phyloP scores from a whole-genome alignment of 2,329 filamentous ascomycete genomes.

The Diaporthe sp. region DNA sequence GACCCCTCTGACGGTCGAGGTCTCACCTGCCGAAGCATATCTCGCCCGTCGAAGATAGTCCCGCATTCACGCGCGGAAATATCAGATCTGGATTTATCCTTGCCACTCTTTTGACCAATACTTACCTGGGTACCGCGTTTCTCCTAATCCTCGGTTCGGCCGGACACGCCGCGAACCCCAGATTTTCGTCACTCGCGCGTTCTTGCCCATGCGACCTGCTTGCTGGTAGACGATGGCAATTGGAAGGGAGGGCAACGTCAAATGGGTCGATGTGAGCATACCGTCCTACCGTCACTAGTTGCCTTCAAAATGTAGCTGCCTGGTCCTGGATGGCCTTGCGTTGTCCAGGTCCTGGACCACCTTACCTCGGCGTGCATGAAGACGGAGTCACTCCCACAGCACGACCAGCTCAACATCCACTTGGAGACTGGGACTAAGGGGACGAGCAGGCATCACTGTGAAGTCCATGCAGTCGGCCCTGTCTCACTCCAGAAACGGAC shows the following conservation, averaged over 20 bases:
- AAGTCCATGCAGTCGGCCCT: neutral
- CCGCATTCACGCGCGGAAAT: neutral
- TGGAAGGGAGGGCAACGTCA: slow-evolving; percentile 61
- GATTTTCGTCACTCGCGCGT: neutral
- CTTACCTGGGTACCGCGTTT: too few species aligned
- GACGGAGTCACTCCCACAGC: neutral
- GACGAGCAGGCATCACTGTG: neutral
- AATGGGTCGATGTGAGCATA: slow-evolving; percentile 68
- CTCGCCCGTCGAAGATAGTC: neutral
- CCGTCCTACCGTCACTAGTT: slow-evolving; percentile 6
- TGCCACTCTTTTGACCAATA: neutral
- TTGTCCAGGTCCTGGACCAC: neutral
- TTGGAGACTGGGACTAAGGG: neutral
- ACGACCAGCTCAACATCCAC: slow-evolving; percentile 14
- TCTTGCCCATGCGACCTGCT: neutral
- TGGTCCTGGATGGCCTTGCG: too few species aligned
- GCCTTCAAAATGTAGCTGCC: neutral
- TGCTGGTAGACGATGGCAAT: slow-evolving; percentile 49
- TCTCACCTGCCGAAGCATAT: neutral
- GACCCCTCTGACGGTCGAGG: neutral
- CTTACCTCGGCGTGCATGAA: neutral
- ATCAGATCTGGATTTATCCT: neutral
- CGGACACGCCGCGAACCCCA: neutral
- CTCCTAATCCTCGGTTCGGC: neutral
- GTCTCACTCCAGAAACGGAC: neutral